phyloP scores from a whole-genome alignment of 441 rosid species.

The Hura crepitans region DNA sequence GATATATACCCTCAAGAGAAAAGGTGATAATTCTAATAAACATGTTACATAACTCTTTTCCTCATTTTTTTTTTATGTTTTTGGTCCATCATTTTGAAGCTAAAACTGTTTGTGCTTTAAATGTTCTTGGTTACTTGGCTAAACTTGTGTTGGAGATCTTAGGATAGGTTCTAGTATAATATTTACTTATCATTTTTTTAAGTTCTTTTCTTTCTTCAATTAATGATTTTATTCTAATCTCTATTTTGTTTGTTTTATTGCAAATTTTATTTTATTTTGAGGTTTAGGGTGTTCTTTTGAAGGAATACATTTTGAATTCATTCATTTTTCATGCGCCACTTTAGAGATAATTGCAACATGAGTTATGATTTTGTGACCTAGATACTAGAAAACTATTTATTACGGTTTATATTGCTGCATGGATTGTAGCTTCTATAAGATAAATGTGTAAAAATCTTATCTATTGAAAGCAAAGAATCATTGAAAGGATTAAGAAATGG shows the following conservation, averaged over 20 bases:
- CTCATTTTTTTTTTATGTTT: slow-evolving; percentile 19
- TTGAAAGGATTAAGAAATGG: not conserved
- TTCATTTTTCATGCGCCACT: slow-evolving; percentile 2
- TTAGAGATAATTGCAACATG: not conserved
- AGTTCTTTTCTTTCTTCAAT: not conserved
- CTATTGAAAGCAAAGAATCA: not conserved
- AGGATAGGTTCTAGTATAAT: slow-evolving; percentile 56
- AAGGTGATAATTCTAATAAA: slow-evolving; percentile 43
- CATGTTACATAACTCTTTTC: slow-evolving; percentile 5
- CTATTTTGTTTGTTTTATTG: not conserved
- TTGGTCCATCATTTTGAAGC: slow-evolving; percentile 50
- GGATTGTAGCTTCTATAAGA: not conserved
- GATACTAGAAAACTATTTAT: not conserved
- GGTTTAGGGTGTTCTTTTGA: not conserved
- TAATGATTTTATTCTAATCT: not conserved
- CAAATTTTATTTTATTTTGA: not conserved
- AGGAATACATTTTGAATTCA: slow-evolving; percentile 3
- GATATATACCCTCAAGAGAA: slow-evolving; percentile 99
- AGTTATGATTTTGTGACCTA: not conserved
- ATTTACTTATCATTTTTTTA: not conserved
- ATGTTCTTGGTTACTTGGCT: slow-evolving; percentile 92
- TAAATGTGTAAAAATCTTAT: not conserved
- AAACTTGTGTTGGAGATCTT: slow-evolving; percentile 81
- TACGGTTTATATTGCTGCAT: not conserved
- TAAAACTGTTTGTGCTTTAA: slow-evolving; percentile 96